Evolutionary conservation across 2,329 filamentous ascomycete species (phyloP), one percentile per base, ranked within the genome.

Genomic region (Blumeria hordei): DNA sequence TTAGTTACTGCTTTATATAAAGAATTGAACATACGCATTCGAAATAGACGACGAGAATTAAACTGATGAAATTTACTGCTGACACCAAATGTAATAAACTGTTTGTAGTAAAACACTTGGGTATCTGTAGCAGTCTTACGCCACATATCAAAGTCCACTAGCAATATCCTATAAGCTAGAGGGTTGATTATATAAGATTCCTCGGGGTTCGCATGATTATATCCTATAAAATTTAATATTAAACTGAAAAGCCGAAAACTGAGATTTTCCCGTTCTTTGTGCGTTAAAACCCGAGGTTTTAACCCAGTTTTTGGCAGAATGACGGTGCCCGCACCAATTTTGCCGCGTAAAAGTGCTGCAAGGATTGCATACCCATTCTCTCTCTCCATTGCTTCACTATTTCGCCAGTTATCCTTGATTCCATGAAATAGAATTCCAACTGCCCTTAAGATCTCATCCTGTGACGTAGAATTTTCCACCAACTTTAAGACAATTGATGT

Each of bases 301-400:
- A 67, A 58, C 59, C 60, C 53, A 57, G 56, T 57, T 37, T 56
- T 67, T 60, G 50, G 68, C 61, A 60, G 63, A 49, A 69, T 61
- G 14, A 68, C 66, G 54, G 64, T 63, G 53, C 74, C 73, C 52
- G 63, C 61, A 5, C 83, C 83, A 35, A 94, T 72, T 66, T 94
- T 95, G 55, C 85, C 84, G 55, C 87, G 81, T 28, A 98, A 69
- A 16, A 96, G 74, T 67, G 88, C 80, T 43, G 84, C 84, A 53
- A 98, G 70, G 37, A 96, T 85, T 32, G 85, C 83, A 65, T 95
- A 98, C 0, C 90, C 93, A 61, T 93, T 92, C 57, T 94, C 88
- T 62, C 85, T 81, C 67, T 98, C 92, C 84, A 98, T 95, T 32
- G 92, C 88, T 66, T 98, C 93, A 61, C 92, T 96, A 60, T 96